Conservation (phyloP, 2,329 filamentous ascomycete species). For the Stachybotrys echinatus region DNA sequence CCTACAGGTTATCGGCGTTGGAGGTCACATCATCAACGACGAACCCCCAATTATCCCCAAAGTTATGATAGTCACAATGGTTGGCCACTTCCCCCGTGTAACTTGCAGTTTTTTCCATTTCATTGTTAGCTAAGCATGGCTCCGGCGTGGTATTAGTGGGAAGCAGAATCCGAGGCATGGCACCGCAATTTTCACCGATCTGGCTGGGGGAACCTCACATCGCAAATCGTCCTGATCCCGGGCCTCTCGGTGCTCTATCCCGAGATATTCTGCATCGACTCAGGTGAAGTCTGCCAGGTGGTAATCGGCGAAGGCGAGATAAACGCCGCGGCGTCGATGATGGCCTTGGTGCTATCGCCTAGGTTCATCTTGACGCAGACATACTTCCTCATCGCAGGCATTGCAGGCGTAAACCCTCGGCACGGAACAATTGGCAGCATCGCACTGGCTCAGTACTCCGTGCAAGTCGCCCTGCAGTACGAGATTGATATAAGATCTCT, state of each 20-base stretch:
- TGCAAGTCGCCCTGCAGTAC: slow-evolving; percentile 72
- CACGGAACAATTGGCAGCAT: slow-evolving; percentile 61
- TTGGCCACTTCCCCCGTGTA: slow-evolving; percentile 51
- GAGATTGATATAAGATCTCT: slow-evolving; percentile 69
- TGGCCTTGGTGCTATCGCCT: slow-evolving; percentile 55
- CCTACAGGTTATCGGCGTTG: background rate
- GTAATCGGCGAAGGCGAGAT: slow-evolving; percentile 67
- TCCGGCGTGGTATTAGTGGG: too few species aligned
- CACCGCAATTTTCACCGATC: slow-evolving; percentile 42
- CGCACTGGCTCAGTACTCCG: slow-evolving; percentile 62
- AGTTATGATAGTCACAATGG: slow-evolving; percentile 59
- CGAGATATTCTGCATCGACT: slow-evolving; percentile 55
- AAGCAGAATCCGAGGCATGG: slow-evolving; percentile 58
- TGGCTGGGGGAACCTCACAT: slow-evolving; percentile 48
- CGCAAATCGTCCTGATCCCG: slow-evolving; percentile 51
- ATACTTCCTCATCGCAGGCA: slow-evolving; percentile 69
- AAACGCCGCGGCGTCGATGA: slow-evolving; percentile 65
- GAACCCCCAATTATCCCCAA: slow-evolving; percentile 42
- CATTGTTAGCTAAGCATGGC: too few species aligned
- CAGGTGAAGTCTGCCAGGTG: slow-evolving; percentile 61
- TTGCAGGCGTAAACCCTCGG: slow-evolving; percentile 69
- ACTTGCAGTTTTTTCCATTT: too few species aligned
- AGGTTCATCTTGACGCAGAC: slow-evolving; percentile 60
- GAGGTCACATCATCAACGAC: background rate
- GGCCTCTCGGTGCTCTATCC: slow-evolving; percentile 64